phyloP scores from a whole-genome alignment of 2,329 filamentous ascomycete genomes.

The Scedosporium minutisporum region DNA sequence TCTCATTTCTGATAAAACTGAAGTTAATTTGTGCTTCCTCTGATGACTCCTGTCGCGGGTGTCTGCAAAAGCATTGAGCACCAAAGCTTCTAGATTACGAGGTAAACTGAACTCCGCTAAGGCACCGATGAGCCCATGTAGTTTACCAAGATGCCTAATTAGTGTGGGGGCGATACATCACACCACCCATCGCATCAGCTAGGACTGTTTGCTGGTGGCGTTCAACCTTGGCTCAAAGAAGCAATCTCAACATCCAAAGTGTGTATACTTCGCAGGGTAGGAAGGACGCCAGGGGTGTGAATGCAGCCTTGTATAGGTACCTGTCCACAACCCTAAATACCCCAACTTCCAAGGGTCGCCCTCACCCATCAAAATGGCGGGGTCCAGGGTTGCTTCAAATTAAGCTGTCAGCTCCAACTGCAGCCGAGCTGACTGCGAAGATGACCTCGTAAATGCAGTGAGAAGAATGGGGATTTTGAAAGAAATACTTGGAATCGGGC shows the following conservation, averaged over 20 bases:
- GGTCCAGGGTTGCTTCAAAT: neutral
- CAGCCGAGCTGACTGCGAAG: neutral
- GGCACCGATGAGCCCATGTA: too few species aligned
- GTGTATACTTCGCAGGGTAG: neutral
- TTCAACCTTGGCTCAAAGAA: neutral
- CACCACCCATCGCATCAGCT: neutral
- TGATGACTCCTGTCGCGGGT: too few species aligned
- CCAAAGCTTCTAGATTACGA: neutral
- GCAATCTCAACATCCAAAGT: neutral
- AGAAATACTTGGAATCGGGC: neutral
- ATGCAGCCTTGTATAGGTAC: too few species aligned
- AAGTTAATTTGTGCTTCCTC: too few species aligned
- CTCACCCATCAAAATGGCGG: neutral
- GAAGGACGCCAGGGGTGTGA: too few species aligned
- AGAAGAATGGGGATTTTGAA: neutral
- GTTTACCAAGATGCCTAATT: neutral
- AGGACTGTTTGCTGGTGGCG: neutral
- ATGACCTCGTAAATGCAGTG: neutral
- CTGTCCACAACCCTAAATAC: too few species aligned
- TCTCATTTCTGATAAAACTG: too few species aligned
- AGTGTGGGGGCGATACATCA: neutral
- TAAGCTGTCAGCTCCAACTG: neutral
- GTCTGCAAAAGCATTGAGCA: too few species aligned
- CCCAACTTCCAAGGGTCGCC: neutral
- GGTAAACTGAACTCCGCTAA: neutral